These are phyloP conservation scores for Apiotrichum montevideense DNA, from an alignment of 1,284 basidiomycete genomes.

Conservation along the genomic window DNA sequence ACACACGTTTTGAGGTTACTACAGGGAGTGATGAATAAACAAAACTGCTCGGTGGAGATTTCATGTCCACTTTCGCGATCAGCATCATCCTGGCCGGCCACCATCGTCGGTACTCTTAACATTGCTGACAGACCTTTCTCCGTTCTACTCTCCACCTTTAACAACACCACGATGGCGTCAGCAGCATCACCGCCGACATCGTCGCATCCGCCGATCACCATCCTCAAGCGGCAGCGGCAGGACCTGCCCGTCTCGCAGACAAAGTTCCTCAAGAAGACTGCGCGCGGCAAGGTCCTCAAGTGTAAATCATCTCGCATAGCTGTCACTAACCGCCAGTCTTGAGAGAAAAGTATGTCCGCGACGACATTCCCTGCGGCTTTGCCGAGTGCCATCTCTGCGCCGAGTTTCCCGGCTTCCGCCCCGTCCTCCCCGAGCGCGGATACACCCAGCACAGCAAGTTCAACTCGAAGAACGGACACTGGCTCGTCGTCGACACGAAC, in stretches of 20 bases:
- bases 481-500: slow-evolving; percentile 90
- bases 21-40: too few relatives aligned
- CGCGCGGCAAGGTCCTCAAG: slow-evolving; percentile 87
- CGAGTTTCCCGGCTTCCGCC: slow-evolving; percentile 44
- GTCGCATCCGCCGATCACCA: slow-evolving; percentile 55
- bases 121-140: too few relatives aligned
- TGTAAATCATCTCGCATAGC: slow-evolving; percentile 49
- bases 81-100: too few relatives aligned
- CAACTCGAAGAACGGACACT: slow-evolving; percentile 55
- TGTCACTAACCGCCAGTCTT: slow-evolving; percentile 54
- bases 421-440: slow-evolving; percentile 53
- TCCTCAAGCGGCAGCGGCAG: slow-evolving; percentile 64
- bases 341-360: slow-evolving; percentile 88
- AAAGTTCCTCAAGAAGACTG: slow-evolving; percentile 93
- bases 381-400: slow-evolving; percentile 61
- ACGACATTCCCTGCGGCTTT: slow-evolving; percentile 89
- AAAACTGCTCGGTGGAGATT: too few relatives aligned
- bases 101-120: too few relatives aligned
- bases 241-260: slow-evolving; percentile 73
- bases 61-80: too few relatives aligned
- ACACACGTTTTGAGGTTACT: too few relatives aligned
- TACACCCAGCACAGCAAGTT: slow-evolving; percentile 51
- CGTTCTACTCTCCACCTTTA: too few relatives aligned
- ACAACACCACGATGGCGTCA: slow-evolving; percentile 1
- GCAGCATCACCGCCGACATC: slow-evolving; percentile 8